Evolutionary conservation across 2,329 filamentous ascomycete species (phyloP), one percentile per base, ranked within the genome.

Genomic region (Xylariaceae sp.): DNA sequence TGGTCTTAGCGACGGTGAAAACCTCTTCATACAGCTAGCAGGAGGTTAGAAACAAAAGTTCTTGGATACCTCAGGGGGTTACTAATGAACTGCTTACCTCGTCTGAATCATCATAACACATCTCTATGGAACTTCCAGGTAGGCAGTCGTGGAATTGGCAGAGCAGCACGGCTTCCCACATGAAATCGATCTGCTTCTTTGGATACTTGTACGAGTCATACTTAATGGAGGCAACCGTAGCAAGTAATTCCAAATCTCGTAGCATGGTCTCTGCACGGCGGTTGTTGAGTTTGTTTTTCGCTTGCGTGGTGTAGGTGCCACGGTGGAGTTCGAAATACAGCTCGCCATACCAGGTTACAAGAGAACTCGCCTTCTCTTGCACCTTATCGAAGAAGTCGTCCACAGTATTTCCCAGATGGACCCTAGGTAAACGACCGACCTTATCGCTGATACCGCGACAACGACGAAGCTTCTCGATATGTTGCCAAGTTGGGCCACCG

Each of bases 141-240:
- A 99, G 80, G 72, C 94, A 97, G 72, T 99, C 94, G 66, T 99
- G 94, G 80, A 99, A 99, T 70, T 99, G 94, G 66, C 93, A 97
- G 30, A 97, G 83, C 23, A 97, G 80, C 2, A 93, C 88, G 57
- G 83, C 82, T 77, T 97, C 93, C 94, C 94, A 99, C 86, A 99
- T 95, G 59, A 88, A 82, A 71, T 99, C 94, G 57, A 99, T 87
- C n/a, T 94, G 86, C 71, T 89, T 85, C 75, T 96, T 97, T 8
- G 94, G 94, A 72, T 97, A 99, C 70, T 88, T 88, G 78, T 96
- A 97, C 1, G 79, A 79, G 35, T 80, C 78, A 62, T 87, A 78
- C 67, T 85, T 85, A 63, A 97, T 77, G 2, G 89, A 94, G 4
- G 91, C 92, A 65, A 96, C 77, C 0, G 94, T 96, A 6, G 92